Conservation (phyloP, 2,329 filamentous ascomycete species). For the Escovopsis sp. region DNA sequence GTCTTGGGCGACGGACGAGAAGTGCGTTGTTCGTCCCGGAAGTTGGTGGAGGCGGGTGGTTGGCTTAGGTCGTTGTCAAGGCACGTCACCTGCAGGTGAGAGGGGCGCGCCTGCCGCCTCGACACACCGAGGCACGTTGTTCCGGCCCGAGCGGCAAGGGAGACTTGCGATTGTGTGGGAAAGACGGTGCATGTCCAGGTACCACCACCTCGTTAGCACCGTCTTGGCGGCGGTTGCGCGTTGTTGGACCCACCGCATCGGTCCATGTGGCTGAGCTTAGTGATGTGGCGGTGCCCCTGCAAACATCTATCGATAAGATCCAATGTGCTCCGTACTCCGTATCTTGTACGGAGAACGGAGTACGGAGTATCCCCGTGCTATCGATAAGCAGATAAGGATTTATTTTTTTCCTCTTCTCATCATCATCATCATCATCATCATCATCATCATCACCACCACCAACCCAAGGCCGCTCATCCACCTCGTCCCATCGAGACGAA, state of each 20-base stretch:
- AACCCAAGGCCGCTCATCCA: not conserved
- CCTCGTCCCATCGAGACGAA: constrained; percentile 1
- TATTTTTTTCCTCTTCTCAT: not conserved
- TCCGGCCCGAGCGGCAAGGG: constrained; percentile 2
- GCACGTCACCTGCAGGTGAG: constrained; percentile 4
- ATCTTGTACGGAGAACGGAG: too few species aligned
- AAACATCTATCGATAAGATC: too few species aligned
- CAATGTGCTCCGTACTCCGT: too few species aligned
- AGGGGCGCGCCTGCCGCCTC: not conserved
- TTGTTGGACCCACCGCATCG: too few species aligned
- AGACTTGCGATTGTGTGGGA: not conserved
- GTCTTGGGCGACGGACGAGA: not conserved
- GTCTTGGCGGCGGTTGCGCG: not conserved
- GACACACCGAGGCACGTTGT: constrained; percentile 7
- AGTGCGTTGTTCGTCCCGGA: not conserved
- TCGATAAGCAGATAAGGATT: constrained; percentile 16
- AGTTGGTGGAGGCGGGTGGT: constrained; percentile 1
- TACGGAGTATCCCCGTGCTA: constrained; percentile 9
- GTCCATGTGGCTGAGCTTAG: not conserved
- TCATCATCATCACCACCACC: too few species aligned
- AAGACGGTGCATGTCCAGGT: not conserved
- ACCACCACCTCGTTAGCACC: constrained; percentile 8
- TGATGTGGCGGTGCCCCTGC: constrained; percentile 3
- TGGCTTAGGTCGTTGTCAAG: not conserved
- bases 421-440: too few species aligned